Conservation (phyloP, 192 early-diverging fungal genomes). For the Coemansia sp. region DNA sequence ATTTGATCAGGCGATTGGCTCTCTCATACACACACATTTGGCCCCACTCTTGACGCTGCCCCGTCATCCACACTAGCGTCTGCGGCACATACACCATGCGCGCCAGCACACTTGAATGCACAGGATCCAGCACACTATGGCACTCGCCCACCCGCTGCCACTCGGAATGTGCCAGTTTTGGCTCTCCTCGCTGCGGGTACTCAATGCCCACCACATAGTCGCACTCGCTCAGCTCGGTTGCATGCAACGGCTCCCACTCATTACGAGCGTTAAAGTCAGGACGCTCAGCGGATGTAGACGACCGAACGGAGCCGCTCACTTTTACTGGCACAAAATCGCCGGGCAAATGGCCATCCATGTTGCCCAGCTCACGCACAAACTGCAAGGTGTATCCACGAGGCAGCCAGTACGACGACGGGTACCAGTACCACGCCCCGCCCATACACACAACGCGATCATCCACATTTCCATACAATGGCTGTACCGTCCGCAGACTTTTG, state of each 20-base stretch:
- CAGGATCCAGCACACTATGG: constrained; percentile 29
- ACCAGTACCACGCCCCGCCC: constrained; percentile 94
- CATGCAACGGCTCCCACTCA: constrained; percentile 39
- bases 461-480: not conserved
- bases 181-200: not conserved
- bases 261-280: constrained; percentile 41
- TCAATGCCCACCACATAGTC: constrained; percentile 30
- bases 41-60: constrained; percentile 28
- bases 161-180: not conserved
- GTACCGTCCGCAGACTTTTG: constrained; percentile 8
- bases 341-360: constrained; percentile 72
- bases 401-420: constrained; percentile 88
- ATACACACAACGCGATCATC: constrained; percentile 64
- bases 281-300: constrained; percentile 19
- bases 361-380: constrained; percentile 59
- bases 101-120: constrained; percentile 9
- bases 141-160: constrained; percentile 9
- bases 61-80: not conserved
- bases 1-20: not conserved
- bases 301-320: constrained; percentile 14
- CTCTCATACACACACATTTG: constrained; percentile 28
- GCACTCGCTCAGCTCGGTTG: constrained; percentile 9
- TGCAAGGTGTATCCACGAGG: constrained; percentile 69
- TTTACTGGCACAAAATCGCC: constrained; percentile 61
- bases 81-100: constrained; percentile 36